Evolutionary conservation across 257 asterid species (phyloP).

Genomic region (Solanum pinnatisectum): DNA sequence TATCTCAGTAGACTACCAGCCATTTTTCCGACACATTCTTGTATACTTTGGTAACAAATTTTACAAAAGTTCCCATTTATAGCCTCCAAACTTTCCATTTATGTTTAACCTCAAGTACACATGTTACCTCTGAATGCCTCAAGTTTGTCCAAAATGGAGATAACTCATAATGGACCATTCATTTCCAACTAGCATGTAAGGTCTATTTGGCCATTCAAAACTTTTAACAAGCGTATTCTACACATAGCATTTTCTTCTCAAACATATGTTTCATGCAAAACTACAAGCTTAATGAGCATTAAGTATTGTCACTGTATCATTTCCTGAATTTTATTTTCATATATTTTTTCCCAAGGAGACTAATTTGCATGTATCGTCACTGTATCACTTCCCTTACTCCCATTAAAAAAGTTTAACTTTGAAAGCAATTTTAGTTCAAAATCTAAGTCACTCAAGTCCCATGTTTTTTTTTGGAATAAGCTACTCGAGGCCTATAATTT

Average conservation of each 20-base stretch:
- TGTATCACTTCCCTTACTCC: too few relatives aligned
- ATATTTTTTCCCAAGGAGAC: background rate
- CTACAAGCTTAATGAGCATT: background rate
- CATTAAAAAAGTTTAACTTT: background rate
- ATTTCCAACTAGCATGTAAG: background rate
- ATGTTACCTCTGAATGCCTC: background rate
- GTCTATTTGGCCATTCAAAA: background rate
- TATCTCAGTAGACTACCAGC: background rate
- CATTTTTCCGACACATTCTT: background rate
- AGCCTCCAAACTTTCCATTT: background rate
- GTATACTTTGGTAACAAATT: background rate
- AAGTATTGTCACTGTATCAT: background rate
- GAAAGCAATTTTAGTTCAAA: background rate
- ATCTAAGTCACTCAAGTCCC: background rate
- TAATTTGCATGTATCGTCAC: background rate
- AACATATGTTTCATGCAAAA: background rate
- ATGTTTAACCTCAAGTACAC: background rate
- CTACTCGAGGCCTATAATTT: background rate
- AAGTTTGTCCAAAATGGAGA: background rate
- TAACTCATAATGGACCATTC: background rate
- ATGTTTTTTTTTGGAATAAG: background rate
- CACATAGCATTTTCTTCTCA: background rate
- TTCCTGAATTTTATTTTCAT: background rate
- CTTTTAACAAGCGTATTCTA: background rate
- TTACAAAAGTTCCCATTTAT: background rate